These are phyloP conservation scores for Hypomontagnella monticulosa DNA, from an alignment of 495 filamentous ascomycete genomes.

Conservation along the genomic window DNA sequence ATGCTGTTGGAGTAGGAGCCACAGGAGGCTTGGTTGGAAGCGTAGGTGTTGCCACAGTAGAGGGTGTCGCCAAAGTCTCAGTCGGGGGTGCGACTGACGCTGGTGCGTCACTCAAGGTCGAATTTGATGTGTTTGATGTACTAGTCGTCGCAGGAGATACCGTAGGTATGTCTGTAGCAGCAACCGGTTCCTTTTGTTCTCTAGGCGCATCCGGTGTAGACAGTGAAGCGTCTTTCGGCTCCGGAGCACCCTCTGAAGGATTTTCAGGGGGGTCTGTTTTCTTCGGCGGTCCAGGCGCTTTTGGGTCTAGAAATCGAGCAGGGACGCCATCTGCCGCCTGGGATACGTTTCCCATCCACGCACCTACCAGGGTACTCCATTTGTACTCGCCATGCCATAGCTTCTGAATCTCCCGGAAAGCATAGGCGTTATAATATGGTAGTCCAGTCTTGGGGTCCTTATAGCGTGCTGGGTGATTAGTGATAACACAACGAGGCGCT, in stretches of 20 bases:
- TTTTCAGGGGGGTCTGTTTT: slow-evolving; percentile 20
- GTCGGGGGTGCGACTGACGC: neutral
- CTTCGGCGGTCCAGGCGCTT: slow-evolving; percentile 44
- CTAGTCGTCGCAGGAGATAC: neutral
- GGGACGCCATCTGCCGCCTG: slow-evolving; percentile 74
- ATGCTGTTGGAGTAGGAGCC: neutral
- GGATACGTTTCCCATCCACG: slow-evolving; percentile 72
- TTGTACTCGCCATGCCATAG: slow-evolving; percentile 72
- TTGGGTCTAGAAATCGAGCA: slow-evolving; percentile 67
- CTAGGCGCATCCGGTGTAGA: neutral
- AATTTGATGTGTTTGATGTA: neutral
- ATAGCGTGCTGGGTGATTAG: slow-evolving; percentile 78
- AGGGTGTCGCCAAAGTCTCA: neutral
- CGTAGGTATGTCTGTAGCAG: neutral
- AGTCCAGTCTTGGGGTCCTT: slow-evolving; percentile 80
- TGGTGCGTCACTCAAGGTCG: neutral
- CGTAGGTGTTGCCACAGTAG: neutral
- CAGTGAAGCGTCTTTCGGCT: slow-evolving; percentile 2
- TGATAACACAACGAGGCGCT: slow-evolving; percentile 75
- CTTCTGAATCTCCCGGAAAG: slow-evolving; percentile 75
- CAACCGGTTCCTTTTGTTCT: slow-evolving; percentile 10
- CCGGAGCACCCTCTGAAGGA: slow-evolving; percentile 11
- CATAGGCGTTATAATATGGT: slow-evolving; percentile 76
- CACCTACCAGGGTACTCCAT: slow-evolving; percentile 79
- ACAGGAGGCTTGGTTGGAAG: neutral